A percentile compares a stretch with the other conserved stretches of the same genome.
These are phyloP conservation scores for Monosporozyma unispora DNA, from an alignment of 805 yeast species.

Conservation along the genomic window DNA sequence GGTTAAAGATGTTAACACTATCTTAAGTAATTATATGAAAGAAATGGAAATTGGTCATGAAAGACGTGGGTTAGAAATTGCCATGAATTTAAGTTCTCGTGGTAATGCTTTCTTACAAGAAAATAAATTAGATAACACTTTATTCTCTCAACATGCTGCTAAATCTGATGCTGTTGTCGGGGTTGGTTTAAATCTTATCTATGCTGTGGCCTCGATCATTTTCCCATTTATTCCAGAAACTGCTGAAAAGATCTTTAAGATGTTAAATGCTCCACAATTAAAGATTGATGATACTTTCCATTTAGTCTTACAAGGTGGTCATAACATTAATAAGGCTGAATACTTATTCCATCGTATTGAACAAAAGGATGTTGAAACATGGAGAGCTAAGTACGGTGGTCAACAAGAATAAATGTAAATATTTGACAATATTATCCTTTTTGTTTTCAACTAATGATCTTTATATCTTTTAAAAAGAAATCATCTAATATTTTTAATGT, in stretches of 20 bases:
- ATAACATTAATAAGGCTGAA: constrained; percentile 82
- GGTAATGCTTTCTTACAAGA: constrained; percentile 96
- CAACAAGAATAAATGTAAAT: constrained; percentile 34
- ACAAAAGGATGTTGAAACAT: constrained; percentile 73
- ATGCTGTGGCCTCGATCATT: constrained; percentile 72
- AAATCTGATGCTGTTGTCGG: constrained; percentile 88
- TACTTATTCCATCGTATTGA: constrained; percentile 90
- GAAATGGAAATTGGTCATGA: constrained; percentile 73
- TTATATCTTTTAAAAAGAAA: too few species aligned
- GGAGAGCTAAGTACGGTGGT: constrained; percentile 87
- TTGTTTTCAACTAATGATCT: too few species aligned
- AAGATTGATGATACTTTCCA: constrained; percentile 70
- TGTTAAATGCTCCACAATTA: constrained; percentile 74
- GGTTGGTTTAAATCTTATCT: constrained; percentile 80
- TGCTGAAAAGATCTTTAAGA: constrained; percentile 56
- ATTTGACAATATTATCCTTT: background rate
- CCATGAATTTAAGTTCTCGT: constrained; percentile 84
- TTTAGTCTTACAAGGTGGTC: constrained; percentile 64
- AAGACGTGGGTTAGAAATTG: constrained; percentile 83
- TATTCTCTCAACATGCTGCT: constrained; percentile 66
- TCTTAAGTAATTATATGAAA: constrained; percentile 52
- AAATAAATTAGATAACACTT: constrained; percentile 83
- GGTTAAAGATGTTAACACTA: constrained; percentile 49
- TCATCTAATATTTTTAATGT: background rate
- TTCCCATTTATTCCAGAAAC: constrained; percentile 90